Base-by-base conservation (phyloP, 768 basidiomycete species). In the Lactarius psammicola region DNA sequence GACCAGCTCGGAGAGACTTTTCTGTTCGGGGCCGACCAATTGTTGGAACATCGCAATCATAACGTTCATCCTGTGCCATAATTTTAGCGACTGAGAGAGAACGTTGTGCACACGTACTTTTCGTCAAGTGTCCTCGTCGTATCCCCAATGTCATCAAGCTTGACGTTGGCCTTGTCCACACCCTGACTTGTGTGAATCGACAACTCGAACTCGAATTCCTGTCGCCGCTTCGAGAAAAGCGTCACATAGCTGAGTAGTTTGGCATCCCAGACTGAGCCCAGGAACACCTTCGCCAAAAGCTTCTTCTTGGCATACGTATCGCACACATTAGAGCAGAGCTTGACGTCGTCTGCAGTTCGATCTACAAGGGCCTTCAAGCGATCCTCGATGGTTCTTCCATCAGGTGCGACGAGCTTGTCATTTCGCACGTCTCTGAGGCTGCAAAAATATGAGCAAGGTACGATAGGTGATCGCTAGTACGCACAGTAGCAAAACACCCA, bases 361-460 rank as follows among this genome's bases (percentile, higher is more conserved):
- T 69, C 64, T 8, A 76, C 65, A 7, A 80, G 72, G 1, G 63
- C 65, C 36, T 76, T 72, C 66, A 81, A 62, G 5, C 78, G 75
- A 7, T 74, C 77, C 33, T 75, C 67, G 65, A 80, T 73, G 1
- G 69, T 76, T 20, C 55, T 73, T 4, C 77, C 78, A 58, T 77
- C 76, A 0, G 74, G 75, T 3, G 72, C 75, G 4, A 71, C 55
- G 33, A 73, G 63, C 11, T 73, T 69, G 1, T 74, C 65, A 42
- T 78, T 76, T 33, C 68, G 72, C 40, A 78, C 68, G 30, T 74
- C 68, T 53, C 70, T 72, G 5, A 81, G 71, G 38, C 79, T 79
- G 60, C 0, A 49, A 33, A 26, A 2, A 56, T 33, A 26, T 55
- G 13, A 67, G 11, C 15, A 46, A 17, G 0, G 8, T 4, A 8